Evolutionary conservation across 1,139 yeast species (phyloP).

Genomic region (Zygosaccharomyces sapae): DNA sequence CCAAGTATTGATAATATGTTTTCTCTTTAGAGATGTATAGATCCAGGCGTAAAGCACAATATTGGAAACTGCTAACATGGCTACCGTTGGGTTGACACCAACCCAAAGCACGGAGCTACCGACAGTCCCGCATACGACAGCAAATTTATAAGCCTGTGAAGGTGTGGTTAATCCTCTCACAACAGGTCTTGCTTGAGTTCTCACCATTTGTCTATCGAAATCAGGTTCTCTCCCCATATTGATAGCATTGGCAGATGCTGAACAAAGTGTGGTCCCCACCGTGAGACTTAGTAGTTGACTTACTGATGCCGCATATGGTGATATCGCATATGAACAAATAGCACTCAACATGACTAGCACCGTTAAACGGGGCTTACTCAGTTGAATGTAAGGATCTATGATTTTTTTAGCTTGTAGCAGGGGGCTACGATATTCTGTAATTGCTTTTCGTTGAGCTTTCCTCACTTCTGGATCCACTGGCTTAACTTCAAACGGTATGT

Average conservation of each 20-base stretch:
- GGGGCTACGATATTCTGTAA: constrained; percentile 15
- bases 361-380: constrained; percentile 89
- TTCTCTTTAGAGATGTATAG: constrained; percentile 85
- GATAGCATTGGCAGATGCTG: constrained; percentile 94
- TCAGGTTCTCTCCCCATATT: constrained; percentile 96
- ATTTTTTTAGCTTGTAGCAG: constrained; percentile 34
- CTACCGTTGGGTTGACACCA: constrained; percentile 86
- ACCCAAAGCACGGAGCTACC: constrained; percentile 67
- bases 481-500: constrained; percentile 54
- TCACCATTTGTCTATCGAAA: constrained; percentile 79
- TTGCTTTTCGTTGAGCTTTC: constrained; percentile 16
- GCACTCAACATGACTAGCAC: constrained; percentile 85
- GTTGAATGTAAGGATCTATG: constrained; percentile 61
- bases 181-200: constrained; percentile 88
- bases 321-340: constrained; percentile 87
- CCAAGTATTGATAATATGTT: constrained; percentile 89
- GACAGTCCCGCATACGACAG: constrained; percentile 62
- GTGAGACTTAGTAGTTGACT: constrained; percentile 68
- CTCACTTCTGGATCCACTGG: constrained; percentile 33
- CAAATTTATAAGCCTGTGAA: constrained; percentile 72
- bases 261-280: constrained; percentile 78
- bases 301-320: constrained; percentile 74
- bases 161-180: constrained; percentile 79
- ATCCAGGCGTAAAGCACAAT: constrained; percentile 82
- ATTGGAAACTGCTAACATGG: constrained; percentile 70